Evolutionary conservation across 1,139 yeast genomes (phyloP).

Genomic region (Pneumocystis oryctolagi): DNA sequence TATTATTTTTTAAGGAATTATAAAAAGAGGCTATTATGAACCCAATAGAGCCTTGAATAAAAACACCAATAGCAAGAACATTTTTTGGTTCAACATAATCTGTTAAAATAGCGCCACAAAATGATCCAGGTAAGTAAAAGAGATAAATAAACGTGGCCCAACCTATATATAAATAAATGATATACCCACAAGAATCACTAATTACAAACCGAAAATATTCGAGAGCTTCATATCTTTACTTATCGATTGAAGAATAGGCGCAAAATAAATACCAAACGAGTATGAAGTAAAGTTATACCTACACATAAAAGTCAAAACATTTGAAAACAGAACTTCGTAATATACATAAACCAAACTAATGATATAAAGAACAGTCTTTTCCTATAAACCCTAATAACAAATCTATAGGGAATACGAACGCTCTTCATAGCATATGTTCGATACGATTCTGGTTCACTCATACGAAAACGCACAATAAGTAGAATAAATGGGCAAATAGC

Average conservation of each 20-base stretch:
- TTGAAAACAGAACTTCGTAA: not conserved
- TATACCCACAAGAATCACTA: conserved; percentile 18
- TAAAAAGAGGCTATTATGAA: conserved; percentile 68
- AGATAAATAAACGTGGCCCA: conserved; percentile 84
- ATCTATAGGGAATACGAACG: conserved; percentile 49
- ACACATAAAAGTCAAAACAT: not conserved
- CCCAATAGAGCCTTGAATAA: conserved; percentile 66
- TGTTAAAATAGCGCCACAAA: conserved; percentile 36
- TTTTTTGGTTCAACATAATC: conserved; percentile 82
- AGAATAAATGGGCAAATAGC: conserved; percentile 76
- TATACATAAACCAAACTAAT: conserved; percentile 65
- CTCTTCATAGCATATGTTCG: conserved; percentile 54
- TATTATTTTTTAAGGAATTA: conserved; percentile 35
- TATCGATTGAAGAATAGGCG: conserved; percentile 45
- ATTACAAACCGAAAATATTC: not conserved
- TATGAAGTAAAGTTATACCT: conserved; percentile 63
- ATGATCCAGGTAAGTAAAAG: conserved; percentile 81
- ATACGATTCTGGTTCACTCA: conserved; percentile 59
- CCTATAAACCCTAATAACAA: conserved; percentile 69
- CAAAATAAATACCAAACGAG: conserved; percentile 73
- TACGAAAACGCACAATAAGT: conserved; percentile 60
- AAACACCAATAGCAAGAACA: conserved; percentile 54
- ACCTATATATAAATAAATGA: conserved; percentile 53
- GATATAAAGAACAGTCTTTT: conserved; percentile 58
- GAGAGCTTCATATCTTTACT: conserved; percentile 40